Evolutionary conservation across 179 eudicot species (phyloP), one percentile per base, ranked within the genome.

Genomic region (Sideroxylon spinosum): DNA sequence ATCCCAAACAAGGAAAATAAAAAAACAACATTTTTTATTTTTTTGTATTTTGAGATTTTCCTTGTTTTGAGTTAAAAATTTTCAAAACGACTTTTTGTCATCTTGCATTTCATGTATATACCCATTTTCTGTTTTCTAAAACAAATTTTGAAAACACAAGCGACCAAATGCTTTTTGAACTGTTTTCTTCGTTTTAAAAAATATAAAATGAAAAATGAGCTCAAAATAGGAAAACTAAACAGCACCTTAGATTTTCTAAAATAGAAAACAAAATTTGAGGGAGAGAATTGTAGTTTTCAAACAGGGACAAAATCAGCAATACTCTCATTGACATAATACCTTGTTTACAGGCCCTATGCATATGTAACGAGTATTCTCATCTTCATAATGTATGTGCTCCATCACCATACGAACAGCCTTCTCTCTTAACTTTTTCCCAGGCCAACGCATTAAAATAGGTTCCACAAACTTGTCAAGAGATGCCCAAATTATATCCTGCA

Each of bases 261-360:
- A 32, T 22, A 20, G 10, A 74, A 26, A 29, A 74, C 55, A 67
- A 74, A 59, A 74, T 74, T 29, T 25, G 76, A 29, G 63, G 13
- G 32, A 22, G n/a, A 16, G 25, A 60, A n/a, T 29, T 56, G 12
- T 8, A 59, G 29, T 37, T 44, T 23, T 22, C 67, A 37, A 60
- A 37, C 2, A 48, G 77, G 37, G 77, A 44, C 13, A 37, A 73
- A 28, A 44, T 8, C 20, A 12, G 9, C 46, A 75, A 23, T 0
- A 62, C 22, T 57, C 12, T 7, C 53, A 62, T 25, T 7, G 44
- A 37, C 44, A 37, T 52, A 14, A 29, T 79, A 87, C 90, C 90
- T 87, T 87, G 77, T 85, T 87, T 49, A 87, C 88, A 66, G 90
- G 88, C 19, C 88, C 90, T 13, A 85, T 85, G 86, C 90, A 87